Evolutionary conservation across 208 protist species (phyloP), one percentile per base, ranked within the genome.

Genomic region (Angomonas deanei): DNA sequence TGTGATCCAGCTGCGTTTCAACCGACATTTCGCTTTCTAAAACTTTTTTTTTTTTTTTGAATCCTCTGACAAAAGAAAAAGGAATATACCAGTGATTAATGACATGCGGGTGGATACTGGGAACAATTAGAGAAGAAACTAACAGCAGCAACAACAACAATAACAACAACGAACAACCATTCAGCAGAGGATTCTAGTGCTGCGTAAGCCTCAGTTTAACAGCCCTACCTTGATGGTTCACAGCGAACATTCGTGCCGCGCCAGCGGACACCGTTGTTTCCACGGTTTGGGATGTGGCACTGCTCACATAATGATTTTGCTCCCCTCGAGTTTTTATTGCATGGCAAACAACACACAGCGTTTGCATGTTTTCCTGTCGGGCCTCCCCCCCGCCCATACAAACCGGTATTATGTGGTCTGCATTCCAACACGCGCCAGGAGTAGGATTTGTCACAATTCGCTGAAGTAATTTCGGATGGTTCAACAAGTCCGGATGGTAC

Each of bases 311-410:
- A 36, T 38, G 17, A 62, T 39, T 21, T 38, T 24, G 64, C 55
- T 88, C 81, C 42, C 82, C 66, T 21, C 56, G 56, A 0, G 84
- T 94, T 49, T 94, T 94, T 17, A 86, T 61, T 0, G 68, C 61
- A 72, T 94, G 87, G 60, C 87, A 94, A 2, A 82, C 77, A 17
- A 94, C 78, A 61, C 87, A 94, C 11, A 94, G 69, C 15, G 87
- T 94, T 30, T 94, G 87, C 2, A 94, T 47, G 61, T 94, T 94
- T 28, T 78, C 74, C 13, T 91, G 68, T 27, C 56, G 64, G 11
- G 83, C 66, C 58, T 84, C 64, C 10, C 87, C 87, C 13, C 83
- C 87, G 3, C 87, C 87, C 21, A 75, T 68, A 53, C 55, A 66
- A 21, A 94, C 87, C 1, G 87, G 80, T 1, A 85, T 63, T 5